Evolutionary conservation across 2,329 filamentous ascomycete genomes (phyloP), one percentile per base, ranked within the genome.

Genomic region (Bimuria novae-zelandiae): DNA sequence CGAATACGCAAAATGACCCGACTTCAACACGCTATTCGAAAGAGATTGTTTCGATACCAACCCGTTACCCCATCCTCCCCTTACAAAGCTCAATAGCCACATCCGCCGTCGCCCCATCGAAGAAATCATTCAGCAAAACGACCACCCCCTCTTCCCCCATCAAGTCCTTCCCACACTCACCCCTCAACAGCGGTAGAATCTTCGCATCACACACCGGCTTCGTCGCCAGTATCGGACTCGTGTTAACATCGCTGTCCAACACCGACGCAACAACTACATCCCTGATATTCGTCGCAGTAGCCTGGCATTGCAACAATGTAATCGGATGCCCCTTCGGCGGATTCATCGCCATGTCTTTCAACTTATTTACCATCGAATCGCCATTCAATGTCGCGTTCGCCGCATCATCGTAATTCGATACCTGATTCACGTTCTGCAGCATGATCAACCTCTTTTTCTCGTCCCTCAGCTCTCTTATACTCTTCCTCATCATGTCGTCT

Each of bases 81-180:
- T 60, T 62, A 56, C 73, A 77, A 57, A 79, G 60, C 53, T 70
- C 64, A 51, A 80, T 67, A 6, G 74, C 75, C 5, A 79, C 73
- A 69, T 81, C 77, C 3, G 75, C 75, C 17, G 78, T 81, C 19
- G 71, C 79, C 0, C 79, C 79, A 58, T 81, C 79, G 40, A 82
- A 73, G 55, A 80, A 82, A 52, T 82, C 80, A 68, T 82, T 81
- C 53, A 71, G 12, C 69, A 82, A 72, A 16, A 79, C 66, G 3
- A 81, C 76, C 0, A 81, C 72, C 2, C 77, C 62, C 41, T 76
- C 66, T n/a, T 76, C 73, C 10, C 62, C 56, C 40, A 63, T 65
- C 49, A 80, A 70, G n/a, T 65, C 63, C 36, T 59, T 65, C 16
- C 75, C 61, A 1, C 69, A 72, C 50, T 82, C 77, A 4, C 74